phyloP scores from a whole-genome alignment of 768 basidiomycete genomes.

The Xanthoconium stramineum region DNA sequence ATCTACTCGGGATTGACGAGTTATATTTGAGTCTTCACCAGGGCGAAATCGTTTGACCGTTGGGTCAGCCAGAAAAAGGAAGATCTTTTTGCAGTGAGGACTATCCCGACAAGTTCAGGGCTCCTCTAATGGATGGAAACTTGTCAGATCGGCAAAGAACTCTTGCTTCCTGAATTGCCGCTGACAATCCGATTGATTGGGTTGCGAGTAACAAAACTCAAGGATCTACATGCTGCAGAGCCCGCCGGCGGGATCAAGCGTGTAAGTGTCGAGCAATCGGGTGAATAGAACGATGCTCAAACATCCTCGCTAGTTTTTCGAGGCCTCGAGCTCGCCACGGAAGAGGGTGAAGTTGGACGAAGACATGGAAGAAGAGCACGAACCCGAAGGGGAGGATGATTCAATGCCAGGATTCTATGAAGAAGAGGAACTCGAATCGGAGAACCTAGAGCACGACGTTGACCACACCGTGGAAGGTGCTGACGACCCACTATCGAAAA shows the following conservation, averaged over 20 bases:
- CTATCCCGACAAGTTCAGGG: not conserved
- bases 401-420: conserved; percentile 55
- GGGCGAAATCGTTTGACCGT: conserved; percentile 74
- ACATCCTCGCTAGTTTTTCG: conserved; percentile 52
- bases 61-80: conserved; percentile 74
- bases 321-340: conserved; percentile 34
- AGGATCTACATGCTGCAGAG: conserved; percentile 61
- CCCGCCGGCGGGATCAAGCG: conserved; percentile 63
- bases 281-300: not conserved
- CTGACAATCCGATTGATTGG: conserved; percentile 83
- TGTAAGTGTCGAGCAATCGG: conserved; percentile 40
- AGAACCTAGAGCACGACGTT: conserved; percentile 4
- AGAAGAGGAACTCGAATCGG: conserved; percentile 36
- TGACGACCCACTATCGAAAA: conserved; percentile 1
- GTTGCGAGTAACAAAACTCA: conserved; percentile 82
- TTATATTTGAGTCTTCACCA: conserved; percentile 59
- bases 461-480: conserved; percentile 6
- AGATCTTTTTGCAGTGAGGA: conserved; percentile 69
- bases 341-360: conserved; percentile 40
- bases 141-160: conserved; percentile 69
- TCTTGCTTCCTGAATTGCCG: conserved; percentile 78
- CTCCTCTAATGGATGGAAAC: conserved; percentile 6
- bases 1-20: conserved; percentile 4
- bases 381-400: conserved; percentile 27
- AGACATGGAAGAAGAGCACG: conserved; percentile 12